Percentiles rank a stretch among this genome's conserved stretches.
Conservation (phyloP, 441 rosid species). For the Adansonia madagascariensis region DNA sequence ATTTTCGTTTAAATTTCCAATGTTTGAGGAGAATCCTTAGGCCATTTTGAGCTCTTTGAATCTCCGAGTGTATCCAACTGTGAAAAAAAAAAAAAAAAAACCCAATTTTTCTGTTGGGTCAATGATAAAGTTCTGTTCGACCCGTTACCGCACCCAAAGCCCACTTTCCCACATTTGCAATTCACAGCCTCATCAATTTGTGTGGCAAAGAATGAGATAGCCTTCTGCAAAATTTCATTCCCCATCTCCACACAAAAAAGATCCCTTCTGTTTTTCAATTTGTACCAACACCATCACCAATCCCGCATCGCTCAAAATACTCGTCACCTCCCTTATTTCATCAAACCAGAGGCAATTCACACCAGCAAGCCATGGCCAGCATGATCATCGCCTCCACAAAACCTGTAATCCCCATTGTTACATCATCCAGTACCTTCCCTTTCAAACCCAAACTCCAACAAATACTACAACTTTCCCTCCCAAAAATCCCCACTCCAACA, state of each 20-base stretch:
- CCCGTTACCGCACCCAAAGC: not conserved
- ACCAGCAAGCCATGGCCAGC: conserved; percentile 62
- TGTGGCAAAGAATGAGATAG: conserved; percentile 76
- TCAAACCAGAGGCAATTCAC: conserved; percentile 24
- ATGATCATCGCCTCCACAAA: conserved; percentile 78
- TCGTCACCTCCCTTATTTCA: conserved; percentile 1
- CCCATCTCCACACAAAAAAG: conserved; percentile 26
- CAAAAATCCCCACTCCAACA: conserved; percentile 42
- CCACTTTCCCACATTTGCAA: not conserved
- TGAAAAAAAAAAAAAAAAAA: not conserved
- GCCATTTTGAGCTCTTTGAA: not conserved
- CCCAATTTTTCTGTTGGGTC: not conserved
- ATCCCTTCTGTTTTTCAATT: not conserved
- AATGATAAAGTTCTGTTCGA: not conserved
- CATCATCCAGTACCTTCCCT: conserved; percentile 33
- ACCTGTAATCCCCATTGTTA: conserved; percentile 44
- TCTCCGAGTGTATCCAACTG: not conserved
- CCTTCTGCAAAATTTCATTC: conserved; percentile 28
- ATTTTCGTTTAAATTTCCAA: not conserved
- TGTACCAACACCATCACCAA: not conserved
- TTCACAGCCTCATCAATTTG: conserved; percentile 44
- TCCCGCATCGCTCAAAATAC: not conserved
- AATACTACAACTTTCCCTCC: conserved; percentile 45
- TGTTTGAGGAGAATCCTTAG: not conserved
- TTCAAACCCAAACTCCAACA: conserved; percentile 44